These are phyloP conservation scores for Penicillium coprophilum DNA, from an alignment of 495 filamentous ascomycete species.

Conservation along the genomic window DNA sequence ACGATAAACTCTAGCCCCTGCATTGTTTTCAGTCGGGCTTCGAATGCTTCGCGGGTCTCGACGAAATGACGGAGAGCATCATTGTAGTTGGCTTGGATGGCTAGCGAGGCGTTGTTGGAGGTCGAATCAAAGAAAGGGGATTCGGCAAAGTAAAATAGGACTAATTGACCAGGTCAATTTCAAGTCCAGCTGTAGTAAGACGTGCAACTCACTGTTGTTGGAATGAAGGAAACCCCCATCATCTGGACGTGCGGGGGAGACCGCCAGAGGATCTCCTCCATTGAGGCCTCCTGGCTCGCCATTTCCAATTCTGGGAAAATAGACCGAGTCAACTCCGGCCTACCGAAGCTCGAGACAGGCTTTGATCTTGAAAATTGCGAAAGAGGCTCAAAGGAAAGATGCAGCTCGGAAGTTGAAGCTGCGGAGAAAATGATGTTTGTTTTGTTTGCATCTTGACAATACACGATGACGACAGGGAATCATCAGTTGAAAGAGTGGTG, in stretches of 20 bases:
- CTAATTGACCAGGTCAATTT: conserved; percentile 24
- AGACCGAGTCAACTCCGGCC: not conserved
- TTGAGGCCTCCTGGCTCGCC: conserved; percentile 54
- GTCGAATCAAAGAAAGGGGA: conserved; percentile 90
- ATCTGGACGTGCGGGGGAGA: conserved; percentile 57
- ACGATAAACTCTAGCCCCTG: conserved; percentile 81
- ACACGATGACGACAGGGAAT: not conserved
- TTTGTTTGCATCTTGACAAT: conserved; percentile 35
- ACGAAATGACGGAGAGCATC: conserved; percentile 62
- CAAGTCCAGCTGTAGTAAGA: not conserved
- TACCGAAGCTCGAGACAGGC: not conserved
- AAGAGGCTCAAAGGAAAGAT: conserved; percentile 1
- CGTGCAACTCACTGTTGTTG: conserved; percentile 43
- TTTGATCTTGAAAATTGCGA: not conserved
- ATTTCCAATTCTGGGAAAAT: conserved; percentile 24
- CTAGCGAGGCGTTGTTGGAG: conserved; percentile 81
- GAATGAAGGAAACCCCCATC: conserved; percentile 56
- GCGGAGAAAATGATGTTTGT: conserved; percentile 35
- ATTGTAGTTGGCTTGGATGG: conserved; percentile 73
- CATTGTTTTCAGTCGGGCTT: conserved; percentile 72
- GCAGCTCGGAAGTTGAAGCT: conserved; percentile 8
- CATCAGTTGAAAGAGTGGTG: not conserved
- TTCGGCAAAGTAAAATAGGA: conserved; percentile 86
- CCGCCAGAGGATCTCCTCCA: conserved; percentile 80
- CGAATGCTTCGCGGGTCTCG: conserved; percentile 73